Percentiles rank a stretch among this genome's conserved stretches.
These are phyloP conservation scores for Dictyophora rubrovolvata DNA, from an alignment of 768 basidiomycete species.

Conservation along the genomic window DNA sequence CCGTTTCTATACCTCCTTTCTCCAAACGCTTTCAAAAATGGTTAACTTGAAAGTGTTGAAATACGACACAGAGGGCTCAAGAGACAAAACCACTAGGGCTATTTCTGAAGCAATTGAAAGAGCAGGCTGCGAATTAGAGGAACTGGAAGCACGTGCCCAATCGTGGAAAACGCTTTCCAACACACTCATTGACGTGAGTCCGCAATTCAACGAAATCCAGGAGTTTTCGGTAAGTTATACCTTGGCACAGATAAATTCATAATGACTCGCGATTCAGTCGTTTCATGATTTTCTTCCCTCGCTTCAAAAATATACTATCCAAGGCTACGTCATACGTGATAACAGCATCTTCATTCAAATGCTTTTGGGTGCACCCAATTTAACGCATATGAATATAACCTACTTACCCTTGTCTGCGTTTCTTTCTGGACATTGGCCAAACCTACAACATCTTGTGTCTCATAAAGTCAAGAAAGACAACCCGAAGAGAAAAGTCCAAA, in stretches of 20 bases:
- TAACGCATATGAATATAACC: not conserved
- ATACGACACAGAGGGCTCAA: not conserved
- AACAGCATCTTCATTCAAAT: not conserved
- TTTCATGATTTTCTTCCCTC: not conserved
- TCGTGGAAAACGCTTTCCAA: not conserved
- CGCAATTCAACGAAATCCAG: too few relatives aligned
- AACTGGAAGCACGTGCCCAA: not conserved
- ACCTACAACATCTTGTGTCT: not conserved
- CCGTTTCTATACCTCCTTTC: not conserved
- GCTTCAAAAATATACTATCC: not conserved
- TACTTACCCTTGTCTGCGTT: not conserved
- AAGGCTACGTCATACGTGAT: not conserved
- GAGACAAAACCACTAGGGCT: not conserved
- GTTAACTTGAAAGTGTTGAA: not conserved
- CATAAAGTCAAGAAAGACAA: too few relatives aligned
- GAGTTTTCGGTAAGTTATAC: not conserved
- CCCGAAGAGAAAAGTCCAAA: not conserved
- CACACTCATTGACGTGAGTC: not conserved
- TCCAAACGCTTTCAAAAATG: not conserved
- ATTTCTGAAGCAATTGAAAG: not conserved
- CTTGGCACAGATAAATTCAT: not conserved
- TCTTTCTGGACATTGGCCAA: not conserved
- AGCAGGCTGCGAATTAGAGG: not conserved
- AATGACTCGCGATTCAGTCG: not conserved
- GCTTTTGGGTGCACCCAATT: not conserved